Base-by-base conservation (phyloP, 2,329 filamentous ascomycete genomes). In the Aurifilum marmelostoma region DNA sequence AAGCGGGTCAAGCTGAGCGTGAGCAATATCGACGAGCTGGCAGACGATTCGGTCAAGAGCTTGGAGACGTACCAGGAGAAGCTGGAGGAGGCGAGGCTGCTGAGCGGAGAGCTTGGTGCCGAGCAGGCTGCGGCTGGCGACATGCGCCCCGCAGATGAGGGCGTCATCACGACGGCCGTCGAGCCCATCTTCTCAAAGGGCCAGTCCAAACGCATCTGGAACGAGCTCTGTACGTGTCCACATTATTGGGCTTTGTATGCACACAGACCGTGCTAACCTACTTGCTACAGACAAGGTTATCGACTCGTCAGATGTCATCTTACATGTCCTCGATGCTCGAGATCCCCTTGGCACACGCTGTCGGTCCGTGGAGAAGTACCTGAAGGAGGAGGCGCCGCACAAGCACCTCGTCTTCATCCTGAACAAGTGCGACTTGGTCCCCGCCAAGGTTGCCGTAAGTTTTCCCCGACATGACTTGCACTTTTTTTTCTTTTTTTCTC, bases 161-260 rank as follows among this genome's bases (percentile, higher is more conserved):
- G 81, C 27, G 81, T 82, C 60, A 81, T 89, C 18, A 84, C 88
- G 8, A 87, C 88, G 75, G 89, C 92, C n/a, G 86, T 89, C 74
- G 92, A 95, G 77, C 90, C 94, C 52, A 92, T 98, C 70, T 98
- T 98, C 81, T 91, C 88, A 74, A 98, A 98, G 82, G 96, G 96
- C 24, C 94, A 97, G 79, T 95, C 91, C 76, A 97, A 97, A 81
- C 88, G 96, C 73, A 97, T 97, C 74, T 97, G 93, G 94, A 98
- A 98, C 81, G 95, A 99, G 79, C 83, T 98, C 9, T 90, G 74
- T 81, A 77, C 69, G 78, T 75, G 29, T 29, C 16, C 9, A n/a
- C 37, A 11, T 39, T 29, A 47, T 56, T n/a, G 4, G 8, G 8
- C 18, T 6, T 11, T 21, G 34, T 39, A 60, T 3, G 11, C 12